These are phyloP conservation scores for Speleostelium caveatum DNA, from an alignment of 78 protist species.

Conservation along the genomic window DNA sequence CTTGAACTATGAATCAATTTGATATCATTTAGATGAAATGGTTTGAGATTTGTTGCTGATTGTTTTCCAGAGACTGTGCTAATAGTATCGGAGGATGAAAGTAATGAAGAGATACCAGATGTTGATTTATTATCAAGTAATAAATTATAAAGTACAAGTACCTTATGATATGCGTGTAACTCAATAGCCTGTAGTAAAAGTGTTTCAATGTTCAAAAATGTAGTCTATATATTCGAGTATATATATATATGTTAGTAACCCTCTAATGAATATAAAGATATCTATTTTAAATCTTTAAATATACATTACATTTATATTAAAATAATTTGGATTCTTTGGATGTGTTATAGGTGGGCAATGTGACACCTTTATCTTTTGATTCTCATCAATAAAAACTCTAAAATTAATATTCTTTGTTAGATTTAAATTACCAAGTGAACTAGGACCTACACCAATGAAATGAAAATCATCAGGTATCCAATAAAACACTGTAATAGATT, in stretches of 20 bases:
- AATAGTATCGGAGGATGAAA: neutral
- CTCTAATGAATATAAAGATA: neutral
- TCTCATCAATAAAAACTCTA: conserved; percentile 22
- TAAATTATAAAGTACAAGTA: neutral
- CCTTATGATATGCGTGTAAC: conserved; percentile 41
- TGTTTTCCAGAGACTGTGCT: neutral
- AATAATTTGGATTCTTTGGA: conserved; percentile 44
- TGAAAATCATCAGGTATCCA: conserved; percentile 69
- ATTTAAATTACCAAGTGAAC: conserved; percentile 1
- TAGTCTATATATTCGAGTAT: neutral
- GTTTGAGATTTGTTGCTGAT: neutral
- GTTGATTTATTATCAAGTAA: conserved; percentile 4
- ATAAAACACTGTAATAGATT: conserved; percentile 55
- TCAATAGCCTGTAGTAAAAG: conserved; percentile 50
- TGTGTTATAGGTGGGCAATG: conserved; percentile 41
- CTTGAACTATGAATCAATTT: conserved; percentile 17
- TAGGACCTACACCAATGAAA: conserved; percentile 3
- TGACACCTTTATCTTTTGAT: conserved; percentile 11
- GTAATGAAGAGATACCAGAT: neutral
- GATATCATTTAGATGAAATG: conserved; percentile 43
- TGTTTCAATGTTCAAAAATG: conserved; percentile 30
- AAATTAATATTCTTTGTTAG: conserved; percentile 18
- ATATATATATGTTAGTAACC: neutral
- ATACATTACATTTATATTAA: conserved; percentile 18
- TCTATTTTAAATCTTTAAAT: neutral